Base-by-base conservation (phyloP, 1,284 basidiomycete species). In the Laetiporus sulphureus region DNA sequence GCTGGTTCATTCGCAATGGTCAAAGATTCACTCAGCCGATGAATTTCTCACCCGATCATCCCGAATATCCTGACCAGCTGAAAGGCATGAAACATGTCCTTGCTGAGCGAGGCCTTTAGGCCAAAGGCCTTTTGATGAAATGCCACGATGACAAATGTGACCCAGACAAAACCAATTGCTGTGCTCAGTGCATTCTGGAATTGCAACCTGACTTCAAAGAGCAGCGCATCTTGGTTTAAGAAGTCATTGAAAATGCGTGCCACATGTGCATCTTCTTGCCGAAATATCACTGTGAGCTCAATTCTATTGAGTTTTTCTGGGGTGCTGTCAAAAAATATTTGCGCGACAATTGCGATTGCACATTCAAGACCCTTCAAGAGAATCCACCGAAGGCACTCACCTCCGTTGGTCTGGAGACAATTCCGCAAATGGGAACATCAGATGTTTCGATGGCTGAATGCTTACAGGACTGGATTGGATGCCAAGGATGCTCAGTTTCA, bases 11-110 rank as follows among this genome's bases (percentile, higher is more conserved):
- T 2, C 21, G 27, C 5, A 40, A 53, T 46, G 57, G 60, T 1
- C 4, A 39, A 10, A 49, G 43, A 31, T 37, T 65, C 24, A 38
- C 36, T 1, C 66, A 69, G 44, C 13, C 30, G 11, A 68, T 69
- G 62, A 45, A 58, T 3, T 66, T 61, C 41, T 55, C 59, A 13
- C 6, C 49, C 3, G 46, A 61, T 41, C 56, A 67, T 46, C 49
- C 51, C 0, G 18, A 53, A 18, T 56, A 52, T 38, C 57, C 62
- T 5, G 41, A 57, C 18, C 19, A 54, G 25, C 57, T 57, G 29
- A 68, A 68, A 32, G 66, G 65, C 5, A 61, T 67, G 36, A 51
- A 56, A 27, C 41, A 51, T n/a, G 58, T 69, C 13, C 51, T 69
- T 0, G 20, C 31, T 3, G 64, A 69, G 42, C 46, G 53, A 5